phyloP scores from a whole-genome alignment of 805 yeast species.

The Hyphopichia homilentoma region DNA sequence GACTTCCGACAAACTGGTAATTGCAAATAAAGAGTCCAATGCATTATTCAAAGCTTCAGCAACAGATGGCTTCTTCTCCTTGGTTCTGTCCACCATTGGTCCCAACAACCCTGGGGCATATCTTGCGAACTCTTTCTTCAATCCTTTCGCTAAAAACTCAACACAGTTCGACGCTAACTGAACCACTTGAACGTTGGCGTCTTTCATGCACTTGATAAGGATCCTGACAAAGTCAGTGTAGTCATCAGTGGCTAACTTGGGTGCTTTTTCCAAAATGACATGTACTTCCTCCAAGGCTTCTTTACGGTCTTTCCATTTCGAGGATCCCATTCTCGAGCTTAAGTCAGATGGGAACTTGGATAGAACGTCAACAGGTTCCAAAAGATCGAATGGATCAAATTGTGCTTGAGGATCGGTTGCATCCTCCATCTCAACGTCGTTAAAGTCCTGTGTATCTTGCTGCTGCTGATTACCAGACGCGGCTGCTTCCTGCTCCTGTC shows the following conservation, averaged over 20 bases:
- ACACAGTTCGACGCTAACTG: slow-evolving; percentile 70
- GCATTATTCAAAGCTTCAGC: slow-evolving; percentile 66
- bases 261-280: slow-evolving; percentile 47
- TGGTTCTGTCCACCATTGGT: slow-evolving; percentile 75
- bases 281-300: slow-evolving; percentile 70
- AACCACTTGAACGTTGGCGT: slow-evolving; percentile 86
- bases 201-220: slow-evolving; percentile 73
- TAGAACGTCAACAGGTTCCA: slow-evolving; percentile 66
- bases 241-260: slow-evolving; percentile 59
- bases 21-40: slow-evolving; percentile 57
- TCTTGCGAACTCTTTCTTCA: slow-evolving; percentile 52
- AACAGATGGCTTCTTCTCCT: slow-evolving; percentile 81
- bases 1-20: slow-evolving; percentile 50
- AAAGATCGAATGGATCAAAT: slow-evolving; percentile 66
- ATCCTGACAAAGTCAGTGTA: slow-evolving; percentile 59
- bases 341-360: slow-evolving; percentile 65
- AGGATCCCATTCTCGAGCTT: slow-evolving; percentile 47
- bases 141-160: slow-evolving; percentile 60
- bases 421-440: slow-evolving; percentile 29
- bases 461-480: slow-evolving; percentile 9
- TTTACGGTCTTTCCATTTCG: slow-evolving; percentile 90
- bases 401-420: slow-evolving; percentile 9
- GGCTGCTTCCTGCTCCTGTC: slow-evolving; percentile 10
- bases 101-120: slow-evolving; percentile 51
- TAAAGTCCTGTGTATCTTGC: slow-evolving; percentile 20